Base-by-base conservation (phyloP, 2,329 filamentous ascomycete genomes). In the Colletotrichum orchidophilum region DNA sequence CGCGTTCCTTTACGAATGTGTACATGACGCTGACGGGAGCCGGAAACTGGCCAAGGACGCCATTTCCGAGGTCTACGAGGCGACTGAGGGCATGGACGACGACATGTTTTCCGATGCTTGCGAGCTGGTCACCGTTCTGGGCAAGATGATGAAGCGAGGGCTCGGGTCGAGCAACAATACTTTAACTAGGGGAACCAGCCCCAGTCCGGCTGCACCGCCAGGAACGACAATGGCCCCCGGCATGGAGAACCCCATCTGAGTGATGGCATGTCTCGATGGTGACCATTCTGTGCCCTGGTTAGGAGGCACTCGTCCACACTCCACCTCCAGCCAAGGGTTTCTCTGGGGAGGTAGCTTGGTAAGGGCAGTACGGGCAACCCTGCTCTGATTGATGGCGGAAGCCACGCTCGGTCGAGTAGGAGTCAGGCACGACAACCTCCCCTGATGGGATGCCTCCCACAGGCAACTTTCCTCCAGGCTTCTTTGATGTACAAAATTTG, bases 41-140 rank as follows among this genome's bases (percentile, higher is more conserved):
- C 88, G 95, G 35, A 88, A 89, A 64, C 81, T 98, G 15, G 96
- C 96, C 12, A 92, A 94, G 76, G 88, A 91, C 46, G 94, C 95
- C 3, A 96, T 98, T 72, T 88, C 93, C 52, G 94, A 97, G 76
- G 96, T 98, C 1, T 98, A 98, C 78, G 93, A 95, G 68, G 94
- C 95, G 1, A 91, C 93, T 63, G 95, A 98, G 80, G 94, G 94
- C 24, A 96, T 98, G 90, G 94, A 97, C 70, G 95, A 98, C 77
- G 94, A 97, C 75, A 97, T 96, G 85, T 99, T 98, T 79, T 90
- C 93, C 74, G 96, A 98, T 80, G 94, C 95, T 0, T 95, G 94
- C 69, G 93, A 96, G 77, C 87, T 98, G 13, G 95, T 98, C 9
- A 92, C 93, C 1, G 91, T 96, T 0, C 81, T 98, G 1, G 94